Conservation (phyloP, 176 grass and related monocot genomes). For the Musa schizocarpa region DNA sequence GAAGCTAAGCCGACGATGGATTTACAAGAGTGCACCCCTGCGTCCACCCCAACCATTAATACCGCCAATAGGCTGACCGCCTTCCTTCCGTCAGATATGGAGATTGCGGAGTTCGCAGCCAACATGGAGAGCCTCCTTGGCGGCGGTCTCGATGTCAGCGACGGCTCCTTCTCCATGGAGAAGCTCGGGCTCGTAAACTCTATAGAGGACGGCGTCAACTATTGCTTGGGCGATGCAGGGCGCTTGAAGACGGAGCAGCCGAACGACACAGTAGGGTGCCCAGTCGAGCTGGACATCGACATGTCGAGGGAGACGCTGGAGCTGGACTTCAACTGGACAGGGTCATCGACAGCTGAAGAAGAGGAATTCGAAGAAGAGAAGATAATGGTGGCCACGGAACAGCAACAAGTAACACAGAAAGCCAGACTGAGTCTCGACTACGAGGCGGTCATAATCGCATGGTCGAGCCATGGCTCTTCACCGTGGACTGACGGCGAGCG, state of each 20-base stretch:
- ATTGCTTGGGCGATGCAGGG: not conserved
- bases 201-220: constrained; percentile 8
- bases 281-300: constrained; percentile 28
- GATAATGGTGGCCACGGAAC: constrained; percentile 13
- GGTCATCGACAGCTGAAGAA: constrained; percentile 33
- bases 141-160: constrained; percentile 28
- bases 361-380: constrained; percentile 23
- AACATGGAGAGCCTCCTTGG: constrained; percentile 89
- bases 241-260: not conserved
- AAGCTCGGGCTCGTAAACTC: constrained; percentile 43
- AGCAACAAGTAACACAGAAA: constrained; percentile 19
- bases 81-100: constrained; percentile 61
- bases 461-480: constrained; percentile 35
- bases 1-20: constrained; percentile 14
- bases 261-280: not conserved
- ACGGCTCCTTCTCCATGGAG: constrained; percentile 61
- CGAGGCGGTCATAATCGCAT: constrained; percentile 70
- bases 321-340: constrained; percentile 44
- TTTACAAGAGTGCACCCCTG: constrained; percentile 3
- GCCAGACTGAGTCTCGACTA: constrained; percentile 66
- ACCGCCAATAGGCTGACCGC: constrained; percentile 6
- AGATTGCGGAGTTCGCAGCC: constrained; percentile 78
- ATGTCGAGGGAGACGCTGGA: constrained; percentile 50
- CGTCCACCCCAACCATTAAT: constrained; percentile 11
- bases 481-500: constrained; percentile 76